A percentile compares a stretch with the other conserved stretches of the same genome.
Evolutionary conservation across 2,329 filamentous ascomycete species (phyloP).

Genomic region (Fusarium agapanthi): DNA sequence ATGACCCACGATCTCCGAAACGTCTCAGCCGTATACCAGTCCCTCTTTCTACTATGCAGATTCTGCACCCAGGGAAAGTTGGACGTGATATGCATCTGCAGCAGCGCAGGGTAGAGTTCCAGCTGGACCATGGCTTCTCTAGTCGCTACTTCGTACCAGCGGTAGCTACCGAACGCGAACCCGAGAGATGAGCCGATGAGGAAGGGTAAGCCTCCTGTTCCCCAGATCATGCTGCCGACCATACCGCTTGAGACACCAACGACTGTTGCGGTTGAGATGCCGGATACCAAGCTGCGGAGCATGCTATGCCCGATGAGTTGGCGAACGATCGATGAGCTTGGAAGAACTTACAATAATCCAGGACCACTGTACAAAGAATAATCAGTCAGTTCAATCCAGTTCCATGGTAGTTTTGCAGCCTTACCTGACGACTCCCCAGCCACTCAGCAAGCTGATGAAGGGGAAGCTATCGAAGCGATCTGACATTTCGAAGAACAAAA

Average conservation of each 20-base stretch:
- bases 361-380: neutral
- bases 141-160: constrained; percentile 1
- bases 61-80: neutral
- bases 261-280: neutral
- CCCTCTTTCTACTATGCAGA: neutral
- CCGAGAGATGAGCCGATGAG: neutral
- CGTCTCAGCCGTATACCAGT: neutral
- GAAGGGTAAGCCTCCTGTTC: neutral
- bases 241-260: neutral
- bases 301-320: neutral
- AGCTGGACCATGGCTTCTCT: constrained; percentile 6
- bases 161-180: neutral
- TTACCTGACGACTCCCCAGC: constrained; percentile 7
- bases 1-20: neutral
- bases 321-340: rapidly evolving
- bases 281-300: neutral
- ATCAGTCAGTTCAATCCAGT: neutral
- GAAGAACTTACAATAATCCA: neutral
- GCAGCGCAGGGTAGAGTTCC: neutral
- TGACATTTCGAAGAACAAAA: neutral
- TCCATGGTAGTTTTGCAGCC: rapidly evolving
- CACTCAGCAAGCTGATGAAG: neutral
- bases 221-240: constrained; percentile 8
- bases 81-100: neutral
- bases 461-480: neutral